Base-by-base conservation (phyloP, 257 asterid genomes). In the Plantago ovata region DNA sequence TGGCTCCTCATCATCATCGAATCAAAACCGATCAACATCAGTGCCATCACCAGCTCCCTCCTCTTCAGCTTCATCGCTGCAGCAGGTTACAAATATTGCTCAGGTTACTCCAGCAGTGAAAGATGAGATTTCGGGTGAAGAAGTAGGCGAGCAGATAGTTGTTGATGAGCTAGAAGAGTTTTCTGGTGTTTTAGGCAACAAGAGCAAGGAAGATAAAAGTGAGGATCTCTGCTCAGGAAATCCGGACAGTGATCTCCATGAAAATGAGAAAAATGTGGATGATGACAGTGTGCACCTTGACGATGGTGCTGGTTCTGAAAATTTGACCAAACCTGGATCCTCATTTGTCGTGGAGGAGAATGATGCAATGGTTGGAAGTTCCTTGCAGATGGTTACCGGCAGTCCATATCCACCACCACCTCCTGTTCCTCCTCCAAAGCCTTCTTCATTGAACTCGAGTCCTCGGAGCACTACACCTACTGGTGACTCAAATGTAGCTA, bases 361-460 rank as follows among this genome's bases (percentile, higher is more conserved):
- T 56, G 87, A 84, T 47, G 70, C 65, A 38, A 21, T 24, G 41
- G 82, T 58, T 59, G 87, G 74, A 63, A 70, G 80, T 70, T 84
- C 96, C 58, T 46, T 71, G 75, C 84, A 69, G 63, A 73, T 65
- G 74, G 76, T 64, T 44, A 63, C 81, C 21, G 67, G 84, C 23
- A 83, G 84, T 69, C 78, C 95, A 21, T 74, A 72, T 76, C 99
- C 99, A 2, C 99, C 99, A 3, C 99, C 99, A 0, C 99, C 99
- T 38, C 97, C 99, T 40, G 76, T 82, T 46, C 99, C 99, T 33
- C 97, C 99, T 60, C 97, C 96, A 19, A 93, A 72, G 79, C 87
- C 85, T 46, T 77, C 79, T 64, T 68, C 81, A n/a, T 10, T 62
- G 56, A 80, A 71, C 78, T 74, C 75, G n/a, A 76, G 48, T 58